phyloP scores from a whole-genome alignment of 176 grass and related monocot species.

The Stipa capillata region DNA sequence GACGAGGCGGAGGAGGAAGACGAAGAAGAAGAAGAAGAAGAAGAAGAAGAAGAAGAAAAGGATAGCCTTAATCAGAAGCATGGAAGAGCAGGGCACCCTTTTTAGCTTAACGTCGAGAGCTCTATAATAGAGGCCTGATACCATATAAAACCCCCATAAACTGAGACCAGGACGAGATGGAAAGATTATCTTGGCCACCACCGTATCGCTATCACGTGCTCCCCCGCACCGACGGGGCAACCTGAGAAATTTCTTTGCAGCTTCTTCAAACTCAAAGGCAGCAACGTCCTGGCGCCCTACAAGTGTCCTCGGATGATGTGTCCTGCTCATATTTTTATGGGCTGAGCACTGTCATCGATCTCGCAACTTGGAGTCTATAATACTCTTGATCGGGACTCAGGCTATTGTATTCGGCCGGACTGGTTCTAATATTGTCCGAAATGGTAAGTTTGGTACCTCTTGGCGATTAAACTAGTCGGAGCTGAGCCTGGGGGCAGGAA shows the following conservation, averaged over 20 bases:
- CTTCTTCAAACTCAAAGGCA: slow-evolving; percentile 4
- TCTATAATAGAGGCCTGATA: slow-evolving; percentile 16
- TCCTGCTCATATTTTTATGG: not conserved
- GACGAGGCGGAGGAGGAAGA: not conserved
- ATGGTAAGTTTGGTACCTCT: slow-evolving; percentile 25
- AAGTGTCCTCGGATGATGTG: slow-evolving; percentile 38
- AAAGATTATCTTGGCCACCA: slow-evolving; percentile 38
- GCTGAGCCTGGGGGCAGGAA: slow-evolving; percentile 29
- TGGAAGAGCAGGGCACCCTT: slow-evolving; percentile 17
- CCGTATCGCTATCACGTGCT: slow-evolving; percentile 60
- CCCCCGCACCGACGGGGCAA: slow-evolving; percentile 39
- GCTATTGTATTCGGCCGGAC: not conserved
- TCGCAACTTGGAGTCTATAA: slow-evolving; percentile 28
- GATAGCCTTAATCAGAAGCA: slow-evolving; percentile 26
- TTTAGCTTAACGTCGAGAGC: slow-evolving; percentile 28
- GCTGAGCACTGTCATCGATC: slow-evolving; percentile 26
- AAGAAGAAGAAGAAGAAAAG: not conserved
- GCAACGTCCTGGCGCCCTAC: no score
- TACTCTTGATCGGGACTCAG: slow-evolving; percentile 3
- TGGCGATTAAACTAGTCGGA: not conserved
- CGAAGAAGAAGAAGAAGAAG: not conserved
- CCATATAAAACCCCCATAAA: not conserved
- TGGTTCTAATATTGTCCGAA: slow-evolving; percentile 23
- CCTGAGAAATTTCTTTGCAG: slow-evolving; percentile 30
- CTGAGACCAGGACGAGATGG: slow-evolving; percentile 32